Conservation (phyloP, 2,329 filamentous ascomycete genomes). For the Hypoxylon sp. region DNA sequence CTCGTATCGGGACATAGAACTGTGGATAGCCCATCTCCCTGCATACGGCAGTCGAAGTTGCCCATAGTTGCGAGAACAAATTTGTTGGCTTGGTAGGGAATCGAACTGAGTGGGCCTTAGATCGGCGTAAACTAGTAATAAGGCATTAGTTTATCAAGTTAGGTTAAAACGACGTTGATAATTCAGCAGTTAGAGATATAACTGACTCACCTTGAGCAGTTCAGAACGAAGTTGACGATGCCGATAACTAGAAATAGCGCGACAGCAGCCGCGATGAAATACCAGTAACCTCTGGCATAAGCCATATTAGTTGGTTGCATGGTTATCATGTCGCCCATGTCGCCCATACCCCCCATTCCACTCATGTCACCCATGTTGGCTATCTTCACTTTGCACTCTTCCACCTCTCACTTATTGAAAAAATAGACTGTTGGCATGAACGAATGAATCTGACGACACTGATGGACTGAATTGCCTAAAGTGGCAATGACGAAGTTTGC, state of each 20-base stretch:
- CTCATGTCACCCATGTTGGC: conserved; percentile 50
- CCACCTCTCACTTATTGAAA: neutral
- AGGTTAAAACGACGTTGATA: neutral
- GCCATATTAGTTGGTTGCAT: conserved; percentile 63
- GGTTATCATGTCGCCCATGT: conserved; percentile 49
- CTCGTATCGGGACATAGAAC: conserved; percentile 62
- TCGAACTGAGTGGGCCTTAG: conserved; percentile 60
- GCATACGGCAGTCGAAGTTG: conserved; percentile 70
- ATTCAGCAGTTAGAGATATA: neutral
- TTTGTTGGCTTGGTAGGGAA: conserved; percentile 69
- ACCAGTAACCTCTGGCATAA: conserved; percentile 72
- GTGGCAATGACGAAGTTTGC: conserved; percentile 4
- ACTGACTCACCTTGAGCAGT: conserved; percentile 59
- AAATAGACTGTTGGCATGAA: neutral
- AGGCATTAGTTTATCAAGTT: conserved; percentile 5
- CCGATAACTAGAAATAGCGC: conserved; percentile 61
- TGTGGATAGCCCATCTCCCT: conserved; percentile 72
- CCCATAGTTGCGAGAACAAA: conserved; percentile 66
- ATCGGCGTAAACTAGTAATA: conserved; percentile 62
- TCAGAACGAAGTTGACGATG: conserved; percentile 61
- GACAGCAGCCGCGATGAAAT: conserved; percentile 67
- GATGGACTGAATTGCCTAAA: neutral
- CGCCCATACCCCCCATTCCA: conserved; percentile 56
- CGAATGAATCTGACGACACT: neutral
- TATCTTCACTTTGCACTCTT: conserved; percentile 22